These are phyloP conservation scores for Rhynchosporium agropyri DNA, from an alignment of 2,329 filamentous ascomycete species.

Conservation along the genomic window DNA sequence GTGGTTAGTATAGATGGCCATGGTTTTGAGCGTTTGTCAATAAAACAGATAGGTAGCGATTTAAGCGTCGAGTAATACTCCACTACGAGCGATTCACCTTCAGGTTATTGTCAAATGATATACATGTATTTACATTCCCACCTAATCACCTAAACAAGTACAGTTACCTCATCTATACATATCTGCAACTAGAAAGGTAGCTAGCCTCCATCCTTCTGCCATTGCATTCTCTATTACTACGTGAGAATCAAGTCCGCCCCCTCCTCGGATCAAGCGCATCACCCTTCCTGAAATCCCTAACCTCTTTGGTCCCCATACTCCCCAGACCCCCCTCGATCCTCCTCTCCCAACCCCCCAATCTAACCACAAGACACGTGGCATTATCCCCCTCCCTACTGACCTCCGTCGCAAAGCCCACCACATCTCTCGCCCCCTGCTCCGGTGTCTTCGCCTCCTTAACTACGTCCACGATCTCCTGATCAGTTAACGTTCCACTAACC, in stretches of 20 bases:
- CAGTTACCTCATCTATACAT: no score
- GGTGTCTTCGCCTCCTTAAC: conserved; percentile 92
- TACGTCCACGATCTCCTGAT: conserved; percentile 96
- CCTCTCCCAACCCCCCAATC: conserved; percentile 70
- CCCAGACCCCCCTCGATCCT: conserved; percentile 83
- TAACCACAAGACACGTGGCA: conserved; percentile 67
- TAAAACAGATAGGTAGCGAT: no score
- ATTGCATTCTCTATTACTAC: no score
- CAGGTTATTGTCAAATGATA: no score
- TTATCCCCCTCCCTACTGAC: conserved; percentile 65
- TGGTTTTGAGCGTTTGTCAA: no score
- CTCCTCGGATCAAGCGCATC: conserved; percentile 83
- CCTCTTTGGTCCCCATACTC: conserved; percentile 88
- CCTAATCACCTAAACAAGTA: no score
- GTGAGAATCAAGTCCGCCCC: conserved; percentile 44
- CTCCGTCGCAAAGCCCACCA: conserved; percentile 88
- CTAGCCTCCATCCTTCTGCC: no score
- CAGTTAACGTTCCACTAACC: conserved; percentile 79
- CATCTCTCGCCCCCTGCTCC: conserved; percentile 75
- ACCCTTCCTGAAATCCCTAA: conserved; percentile 77
- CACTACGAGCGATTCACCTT: no score
- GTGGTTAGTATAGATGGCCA: no score
- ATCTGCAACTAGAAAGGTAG: no score
- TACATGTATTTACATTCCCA: no score
- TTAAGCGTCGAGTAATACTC: no score